Base-by-base conservation (phyloP, 2,329 filamentous ascomycete genomes). In the Phaeosphaeriaceae sp. region DNA sequence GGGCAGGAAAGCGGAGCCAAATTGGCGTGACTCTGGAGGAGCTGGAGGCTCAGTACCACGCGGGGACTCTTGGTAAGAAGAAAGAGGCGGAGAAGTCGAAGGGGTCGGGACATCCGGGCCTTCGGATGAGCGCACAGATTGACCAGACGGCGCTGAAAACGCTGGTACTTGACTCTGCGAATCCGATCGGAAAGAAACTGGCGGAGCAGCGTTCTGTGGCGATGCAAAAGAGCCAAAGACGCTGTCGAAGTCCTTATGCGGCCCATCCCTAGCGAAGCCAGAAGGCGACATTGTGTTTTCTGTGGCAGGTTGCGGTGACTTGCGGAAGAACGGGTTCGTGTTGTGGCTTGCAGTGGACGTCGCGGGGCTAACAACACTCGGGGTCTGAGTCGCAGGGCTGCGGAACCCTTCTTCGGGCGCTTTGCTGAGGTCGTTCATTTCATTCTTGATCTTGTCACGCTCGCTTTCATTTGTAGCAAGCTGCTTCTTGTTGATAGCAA, bases 401-500 rank as follows among this genome's bases (percentile, higher is more conserved):
- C 77, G 69, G 66, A 70, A 60, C 33, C 51, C 67, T 59, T 88
- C 89, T 72, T 86, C 87, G 67, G 81, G 87, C 70, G 81, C 86
- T 82, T 84, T 89, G 75, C 80, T 85, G 63, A 89, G 84, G 51
- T 87, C 88, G 57, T 89, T 89, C 46, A 90, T 89, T 76, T 98
- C 94, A 1, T 83, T 81, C 80, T 93, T 93, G 41, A 97, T 82
- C 81, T 92, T 94, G 60, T 98, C 94, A 31, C 91, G 87, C 76
- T 98, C 94, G 48, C 86, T 87, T 77, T 99, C 95, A 56, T 90
- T 92, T 0, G 93, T 97, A 36, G 90, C 87, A 59, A 98, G 83
- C 79, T 99, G 95, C 81, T 99, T 99, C 84, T 96, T 98, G 81
- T 97, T 97, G 80, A 99, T 99, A 45, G 95, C 93, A 27, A 96